These are phyloP conservation scores for Myxozyma melibiosi DNA, from an alignment of 805 yeast genomes.

Conservation along the genomic window DNA sequence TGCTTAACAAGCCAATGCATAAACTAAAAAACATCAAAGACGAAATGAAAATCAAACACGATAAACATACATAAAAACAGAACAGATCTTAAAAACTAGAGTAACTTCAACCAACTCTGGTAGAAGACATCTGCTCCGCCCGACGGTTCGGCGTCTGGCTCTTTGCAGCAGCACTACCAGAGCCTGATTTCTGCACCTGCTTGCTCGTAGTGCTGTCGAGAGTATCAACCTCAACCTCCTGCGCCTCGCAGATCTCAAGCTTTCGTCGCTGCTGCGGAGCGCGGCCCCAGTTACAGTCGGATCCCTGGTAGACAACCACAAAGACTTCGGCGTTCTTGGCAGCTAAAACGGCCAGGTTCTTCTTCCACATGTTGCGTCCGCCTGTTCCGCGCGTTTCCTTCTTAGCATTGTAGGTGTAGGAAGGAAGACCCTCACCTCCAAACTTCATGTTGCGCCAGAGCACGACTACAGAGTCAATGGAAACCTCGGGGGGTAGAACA, in stretches of 20 bases:
- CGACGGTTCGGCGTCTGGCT: too few relatives aligned
- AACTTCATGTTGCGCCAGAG: slow-evolving; percentile 34
- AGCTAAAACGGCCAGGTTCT: slow-evolving; percentile 31
- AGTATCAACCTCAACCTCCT: too few relatives aligned
- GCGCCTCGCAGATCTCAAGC: neutral
- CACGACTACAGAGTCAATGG: slow-evolving; percentile 25
- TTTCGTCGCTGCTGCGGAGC: neutral
- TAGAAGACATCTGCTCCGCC: too few relatives aligned
- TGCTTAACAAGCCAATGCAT: neutral
- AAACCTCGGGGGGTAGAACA: slow-evolving; percentile 31
- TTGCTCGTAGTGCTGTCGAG: too few relatives aligned
- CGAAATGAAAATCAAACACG: too few relatives aligned
- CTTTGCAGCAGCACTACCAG: too few relatives aligned
- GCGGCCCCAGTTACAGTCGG: slow-evolving; percentile 6
- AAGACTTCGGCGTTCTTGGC: slow-evolving; percentile 34
- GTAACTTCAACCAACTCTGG: too few relatives aligned
- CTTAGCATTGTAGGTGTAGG: slow-evolving; percentile 24
- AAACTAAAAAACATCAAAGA: too few relatives aligned
- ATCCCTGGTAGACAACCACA: slow-evolving; percentile 26
- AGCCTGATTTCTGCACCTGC: too few relatives aligned
- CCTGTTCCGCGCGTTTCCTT: slow-evolving; percentile 33
- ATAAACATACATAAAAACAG: too few relatives aligned
- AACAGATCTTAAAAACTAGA: too few relatives aligned
- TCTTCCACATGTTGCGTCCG: slow-evolving; percentile 32
- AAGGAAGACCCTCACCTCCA: slow-evolving; percentile 27